Percentiles rank a stretch among this genome's conserved stretches.
Conservation (phyloP, 2,329 filamentous ascomycete species). For the Alternaria metachromatica region DNA sequence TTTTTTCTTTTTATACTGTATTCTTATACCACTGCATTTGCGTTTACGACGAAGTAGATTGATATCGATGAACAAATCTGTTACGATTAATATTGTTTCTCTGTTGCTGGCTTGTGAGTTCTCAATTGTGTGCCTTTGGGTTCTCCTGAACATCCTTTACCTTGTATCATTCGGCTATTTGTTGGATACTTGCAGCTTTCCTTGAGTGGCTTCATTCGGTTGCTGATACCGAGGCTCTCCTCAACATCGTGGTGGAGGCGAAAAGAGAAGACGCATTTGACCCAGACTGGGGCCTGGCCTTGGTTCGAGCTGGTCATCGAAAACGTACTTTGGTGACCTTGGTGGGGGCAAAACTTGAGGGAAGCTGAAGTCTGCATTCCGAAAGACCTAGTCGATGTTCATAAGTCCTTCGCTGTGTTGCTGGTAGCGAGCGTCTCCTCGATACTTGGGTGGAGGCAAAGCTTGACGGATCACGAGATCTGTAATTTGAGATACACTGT, state of each 20-base stretch:
- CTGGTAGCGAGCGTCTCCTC: background rate
- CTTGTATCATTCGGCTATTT: background rate
- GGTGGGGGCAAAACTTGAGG: background rate
- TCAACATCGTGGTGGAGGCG: background rate
- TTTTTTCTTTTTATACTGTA: background rate
- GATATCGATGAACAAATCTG: background rate
- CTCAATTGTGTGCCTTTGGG: background rate
- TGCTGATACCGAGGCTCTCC: background rate
- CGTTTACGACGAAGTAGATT: background rate
- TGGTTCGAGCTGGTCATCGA: background rate
- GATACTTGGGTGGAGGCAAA: background rate
- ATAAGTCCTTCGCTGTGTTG: background rate
- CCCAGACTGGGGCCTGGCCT: background rate
- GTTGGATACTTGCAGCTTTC: background rate
- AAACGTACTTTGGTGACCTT: background rate
- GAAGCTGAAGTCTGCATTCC: background rate
- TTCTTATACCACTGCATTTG: conserved; percentile 1
- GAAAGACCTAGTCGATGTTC: background rate
- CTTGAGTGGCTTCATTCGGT: background rate
- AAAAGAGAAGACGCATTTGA: background rate
- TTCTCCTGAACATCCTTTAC: too few species aligned
- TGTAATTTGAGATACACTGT: background rate
- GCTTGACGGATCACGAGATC: background rate
- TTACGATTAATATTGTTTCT: background rate
- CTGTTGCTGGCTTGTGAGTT: background rate